phyloP scores from a whole-genome alignment of 192 early-diverging fungal genomes.

The Haplosporangium gracile region DNA sequence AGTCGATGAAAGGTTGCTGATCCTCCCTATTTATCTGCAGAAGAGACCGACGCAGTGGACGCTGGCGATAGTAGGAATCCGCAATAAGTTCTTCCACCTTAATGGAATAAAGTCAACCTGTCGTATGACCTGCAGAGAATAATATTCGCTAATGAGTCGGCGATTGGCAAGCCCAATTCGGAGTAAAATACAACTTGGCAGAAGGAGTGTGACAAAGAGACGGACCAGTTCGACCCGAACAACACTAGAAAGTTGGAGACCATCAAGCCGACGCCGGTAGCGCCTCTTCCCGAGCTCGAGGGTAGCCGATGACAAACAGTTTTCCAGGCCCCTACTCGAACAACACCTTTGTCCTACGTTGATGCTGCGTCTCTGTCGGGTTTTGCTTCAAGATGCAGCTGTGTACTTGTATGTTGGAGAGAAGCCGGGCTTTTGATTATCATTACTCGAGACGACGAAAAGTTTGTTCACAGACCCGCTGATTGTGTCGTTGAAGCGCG shows the following conservation, averaged over 20 bases:
- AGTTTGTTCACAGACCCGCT: too few relatives aligned
- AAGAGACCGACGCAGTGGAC: not conserved
- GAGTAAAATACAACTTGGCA: not conserved
- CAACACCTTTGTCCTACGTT: not conserved
- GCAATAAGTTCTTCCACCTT: conserved; percentile 5
- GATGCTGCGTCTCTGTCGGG: not conserved
- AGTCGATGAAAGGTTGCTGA: too few relatives aligned
- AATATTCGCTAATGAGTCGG: conserved; percentile 9
- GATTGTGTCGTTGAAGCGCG: too few relatives aligned
- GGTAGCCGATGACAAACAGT: not conserved
- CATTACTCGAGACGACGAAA: not conserved
- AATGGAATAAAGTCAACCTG: not conserved
- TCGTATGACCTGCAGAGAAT: not conserved
- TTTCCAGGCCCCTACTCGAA: not conserved
- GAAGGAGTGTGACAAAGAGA: not conserved
- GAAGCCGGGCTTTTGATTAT: not conserved
- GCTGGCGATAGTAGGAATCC: conserved; percentile 15
- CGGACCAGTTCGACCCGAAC: conserved; percentile 1
- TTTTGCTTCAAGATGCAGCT: not conserved
- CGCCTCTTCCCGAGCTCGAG: not conserved
- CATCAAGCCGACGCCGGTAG: not conserved
- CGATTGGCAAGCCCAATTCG: not conserved
- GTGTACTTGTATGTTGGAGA: not conserved
- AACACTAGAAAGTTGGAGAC: not conserved
- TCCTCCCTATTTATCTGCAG: conserved; percentile 1